phyloP scores from a whole-genome alignment of 768 basidiomycete genomes.

The Kwoniella newhampshirensis region DNA sequence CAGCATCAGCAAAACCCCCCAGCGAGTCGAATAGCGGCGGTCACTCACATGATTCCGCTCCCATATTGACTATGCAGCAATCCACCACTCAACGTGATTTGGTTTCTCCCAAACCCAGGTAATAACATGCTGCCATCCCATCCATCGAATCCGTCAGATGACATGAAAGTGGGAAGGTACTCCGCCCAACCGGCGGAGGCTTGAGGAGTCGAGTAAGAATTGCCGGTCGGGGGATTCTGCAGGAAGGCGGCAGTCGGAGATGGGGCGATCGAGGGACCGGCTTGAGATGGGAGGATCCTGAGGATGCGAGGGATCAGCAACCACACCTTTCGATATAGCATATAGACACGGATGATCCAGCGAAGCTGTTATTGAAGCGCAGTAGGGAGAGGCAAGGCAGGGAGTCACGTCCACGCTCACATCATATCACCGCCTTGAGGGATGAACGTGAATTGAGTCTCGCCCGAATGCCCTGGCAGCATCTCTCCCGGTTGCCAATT shows the following conservation, averaged over 20 bases:
- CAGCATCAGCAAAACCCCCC: background rate
- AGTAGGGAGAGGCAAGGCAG: too few relatives aligned
- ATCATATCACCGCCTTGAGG: conserved; percentile 51
- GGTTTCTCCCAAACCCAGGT: conserved; percentile 46
- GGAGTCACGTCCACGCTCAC: too few relatives aligned
- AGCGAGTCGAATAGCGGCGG: background rate
- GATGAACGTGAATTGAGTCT: conserved; percentile 41
- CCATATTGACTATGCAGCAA: conserved; percentile 45
- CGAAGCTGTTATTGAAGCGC: too few relatives aligned
- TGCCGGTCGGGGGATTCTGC: conserved; percentile 31
- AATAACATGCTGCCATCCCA: conserved; percentile 51
- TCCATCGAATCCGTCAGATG: conserved; percentile 45
- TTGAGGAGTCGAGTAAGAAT: conserved; percentile 5
- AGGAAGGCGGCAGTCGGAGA: conserved; percentile 31
- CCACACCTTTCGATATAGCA: too few relatives aligned
- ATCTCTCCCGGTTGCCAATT: conserved; percentile 29
- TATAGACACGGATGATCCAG: too few relatives aligned
- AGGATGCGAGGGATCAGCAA: too few relatives aligned
- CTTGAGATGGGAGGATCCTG: conserved; percentile 46
- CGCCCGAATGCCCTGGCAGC: conserved; percentile 21
- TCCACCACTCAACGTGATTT: conserved; percentile 45
- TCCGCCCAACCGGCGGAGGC: conserved; percentile 43
- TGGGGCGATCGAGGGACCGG: conserved; percentile 37
- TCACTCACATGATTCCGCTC: conserved; percentile 49
- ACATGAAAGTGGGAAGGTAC: conserved; percentile 44